phyloP scores from a whole-genome alignment of 2,329 filamentous ascomycete genomes.

The Myriangium duriaei region DNA sequence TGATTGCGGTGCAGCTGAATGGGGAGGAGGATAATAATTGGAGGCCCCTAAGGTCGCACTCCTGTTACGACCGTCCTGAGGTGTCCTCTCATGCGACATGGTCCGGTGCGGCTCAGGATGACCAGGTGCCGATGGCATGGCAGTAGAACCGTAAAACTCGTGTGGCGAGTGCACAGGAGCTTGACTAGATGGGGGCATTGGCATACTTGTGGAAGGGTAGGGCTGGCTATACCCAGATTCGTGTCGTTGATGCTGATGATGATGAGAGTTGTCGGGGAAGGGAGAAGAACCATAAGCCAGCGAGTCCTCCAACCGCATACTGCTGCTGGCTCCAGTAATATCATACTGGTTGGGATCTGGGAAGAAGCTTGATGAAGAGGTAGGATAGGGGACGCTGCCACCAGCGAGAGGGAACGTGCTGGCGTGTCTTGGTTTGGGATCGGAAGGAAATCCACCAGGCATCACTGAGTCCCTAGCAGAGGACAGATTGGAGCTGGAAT shows the following conservation, averaged over 20 bases:
- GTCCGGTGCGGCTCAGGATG: constrained; percentile 5
- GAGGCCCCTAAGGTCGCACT: constrained; percentile 4
- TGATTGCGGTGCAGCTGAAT: constrained; percentile 1
- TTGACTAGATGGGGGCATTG: background rate
- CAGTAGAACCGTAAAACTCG: constrained; percentile 3
- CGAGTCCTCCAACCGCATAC: constrained; percentile 4
- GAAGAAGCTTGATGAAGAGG: constrained; percentile 5
- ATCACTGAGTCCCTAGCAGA: constrained; percentile 7
- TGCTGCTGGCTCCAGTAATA: constrained; percentile 5
- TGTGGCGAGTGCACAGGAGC: constrained; percentile 5
- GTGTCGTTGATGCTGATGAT: background rate
- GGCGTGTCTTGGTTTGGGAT: constrained; percentile 1
- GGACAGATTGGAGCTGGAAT: background rate
- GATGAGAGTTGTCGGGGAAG: background rate
- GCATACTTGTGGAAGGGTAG: too few relatives aligned
- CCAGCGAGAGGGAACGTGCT: constrained; percentile 2
- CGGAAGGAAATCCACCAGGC: constrained; percentile 1
- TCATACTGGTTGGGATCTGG: constrained; percentile 7
- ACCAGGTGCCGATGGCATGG: background rate
- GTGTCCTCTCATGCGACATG: constrained; percentile 2
- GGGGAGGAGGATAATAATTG: too few relatives aligned
- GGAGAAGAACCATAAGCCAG: constrained; percentile 4
- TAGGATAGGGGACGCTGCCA: constrained; percentile 3
- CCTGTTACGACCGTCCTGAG: too few relatives aligned
- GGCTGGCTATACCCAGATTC: background rate